Conservation (phyloP, 371 early-diverging fungal species). For the Syncephalis fuscata region DNA sequence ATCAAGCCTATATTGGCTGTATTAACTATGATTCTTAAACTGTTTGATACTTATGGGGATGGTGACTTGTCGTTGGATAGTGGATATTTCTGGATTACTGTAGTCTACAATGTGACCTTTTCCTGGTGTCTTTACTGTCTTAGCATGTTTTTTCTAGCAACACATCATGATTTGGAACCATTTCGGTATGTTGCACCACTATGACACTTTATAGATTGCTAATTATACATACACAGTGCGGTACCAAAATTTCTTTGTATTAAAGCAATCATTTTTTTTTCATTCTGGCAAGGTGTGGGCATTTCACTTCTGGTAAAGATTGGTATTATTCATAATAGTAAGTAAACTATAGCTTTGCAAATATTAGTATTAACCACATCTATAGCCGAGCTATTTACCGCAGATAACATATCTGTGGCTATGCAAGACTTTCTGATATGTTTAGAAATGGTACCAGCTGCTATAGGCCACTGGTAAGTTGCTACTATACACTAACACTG, state of each 20-base stretch:
- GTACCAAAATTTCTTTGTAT: slow-evolving; percentile 88
- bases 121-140: slow-evolving; percentile 73
- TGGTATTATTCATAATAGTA: slow-evolving; percentile 52
- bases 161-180: slow-evolving; percentile 55
- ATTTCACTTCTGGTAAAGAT: slow-evolving; percentile 64
- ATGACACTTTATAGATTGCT: no score
- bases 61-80: slow-evolving; percentile 52
- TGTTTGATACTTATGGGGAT: slow-evolving; percentile 57
- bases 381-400: slow-evolving; percentile 22
- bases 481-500: neutral
- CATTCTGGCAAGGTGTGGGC: slow-evolving; percentile 90
- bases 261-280: slow-evolving; percentile 88
- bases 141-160: slow-evolving; percentile 75
- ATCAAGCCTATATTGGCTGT: slow-evolving; percentile 72
- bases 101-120: slow-evolving; percentile 77
- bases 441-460: slow-evolving; percentile 77
- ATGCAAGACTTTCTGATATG: slow-evolving; percentile 86
- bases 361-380: slow-evolving; percentile 4
- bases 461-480: slow-evolving; percentile 59
- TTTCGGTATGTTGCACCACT: slow-evolving; percentile 36
- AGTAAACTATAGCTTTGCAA: slow-evolving; percentile 2
- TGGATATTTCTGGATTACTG: slow-evolving; percentile 66
- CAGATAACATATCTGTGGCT: slow-evolving; percentile 67
- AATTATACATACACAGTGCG: slow-evolving; percentile 51
- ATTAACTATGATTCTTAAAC: slow-evolving; percentile 64